Evolutionary conservation across 768 basidiomycete genomes (phyloP), one percentile per base, ranked within the genome.

Genomic region (Boletus rex-veris): DNA sequence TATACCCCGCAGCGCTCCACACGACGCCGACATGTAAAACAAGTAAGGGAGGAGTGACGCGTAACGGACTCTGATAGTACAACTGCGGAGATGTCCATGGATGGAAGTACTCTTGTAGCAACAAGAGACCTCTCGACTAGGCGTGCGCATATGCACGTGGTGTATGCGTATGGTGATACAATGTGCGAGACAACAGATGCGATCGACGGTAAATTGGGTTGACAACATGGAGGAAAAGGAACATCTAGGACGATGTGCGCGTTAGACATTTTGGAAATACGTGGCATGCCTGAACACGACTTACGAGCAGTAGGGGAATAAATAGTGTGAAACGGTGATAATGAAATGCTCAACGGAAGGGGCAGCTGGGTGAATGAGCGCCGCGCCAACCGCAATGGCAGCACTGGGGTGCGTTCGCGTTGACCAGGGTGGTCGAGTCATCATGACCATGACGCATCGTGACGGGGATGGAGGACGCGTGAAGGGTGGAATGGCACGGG

Each of bases 381-480:
- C 85, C 85, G 61, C 86, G 82, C 76, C 77, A 85, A 60, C 85
- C 85, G 58, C 87, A 89, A 67, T 87, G 85, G 76, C 85, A 87
- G 73, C 87, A 89, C 68, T 87, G 85, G 55, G 87, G 85, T n/a
- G 81, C 75, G 74, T 78, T 82, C 62, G 77, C 74, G 73, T 81
- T 73, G 48, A 75, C 66, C 35, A 72, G 65, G 45, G 71, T 57
- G 55, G 59, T 50, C 55, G 70, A 57, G 58, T 67, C 68, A 37
- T 64, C 62, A 48, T 55, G 54, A 12, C 63, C 58, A 50, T 57
- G 58, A 45, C 62, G 61, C 54, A 39, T 52, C 31, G 63, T 59
- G 47, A 66, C 63, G 57, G 66, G 65, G 30, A 63, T 57, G 19
- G 69, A 15, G 36, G 62, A 47, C 39, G 58, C 28, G 28, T 28